Base-by-base conservation (phyloP, 2,329 filamentous ascomycete genomes). In the Aspergillus fructus region DNA sequence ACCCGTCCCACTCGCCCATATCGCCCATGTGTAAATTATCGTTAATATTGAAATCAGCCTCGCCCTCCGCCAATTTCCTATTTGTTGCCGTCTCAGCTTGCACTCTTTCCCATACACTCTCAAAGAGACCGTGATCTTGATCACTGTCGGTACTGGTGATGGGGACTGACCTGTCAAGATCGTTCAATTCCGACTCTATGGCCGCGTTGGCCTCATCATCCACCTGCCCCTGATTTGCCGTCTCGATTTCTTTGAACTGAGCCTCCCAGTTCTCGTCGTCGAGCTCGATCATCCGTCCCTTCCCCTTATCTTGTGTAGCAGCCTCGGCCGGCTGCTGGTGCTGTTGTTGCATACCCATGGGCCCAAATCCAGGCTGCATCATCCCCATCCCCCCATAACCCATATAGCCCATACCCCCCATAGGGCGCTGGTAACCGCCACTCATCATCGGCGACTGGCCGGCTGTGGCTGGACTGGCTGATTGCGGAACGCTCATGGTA, bases 261-360 rank as follows among this genome's bases (percentile, higher is more conserved):
- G 92, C 91, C 76, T 97, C 93, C 94, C 94, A 97, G 70, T 96
- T 89, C 69, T 89, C 81, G 66, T 99, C 93, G 71, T 97, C 91
- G 23, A 97, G 84, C 78, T 97, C 94, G 12, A 97, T 88, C 78
- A 97, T 85, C 37, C 84, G 79, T 5, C 79, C 85, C 75, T 96
- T 96, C 40, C 90, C 93, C 73, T 97, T 97, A 58, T 89, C 90
- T 74, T 92, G 75, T 43, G 79, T 77, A 57, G 76, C 69, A 37
- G 74, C 75, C 42, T 74, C 70, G 37, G 67, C 67, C 23, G 72
- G 74, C 47, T 55, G 53, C 21, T 55, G 53, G 2, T 55, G 74
- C 19, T 81, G 79, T 56, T 74, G 71, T 64, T 81, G 79, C 68
- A 80, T 77, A 45, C 74, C 74, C 68, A 81, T 77, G 12, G 74